phyloP scores from a whole-genome alignment of 2,329 filamentous ascomycete species.

The Fonsecaea multimorphosa region DNA sequence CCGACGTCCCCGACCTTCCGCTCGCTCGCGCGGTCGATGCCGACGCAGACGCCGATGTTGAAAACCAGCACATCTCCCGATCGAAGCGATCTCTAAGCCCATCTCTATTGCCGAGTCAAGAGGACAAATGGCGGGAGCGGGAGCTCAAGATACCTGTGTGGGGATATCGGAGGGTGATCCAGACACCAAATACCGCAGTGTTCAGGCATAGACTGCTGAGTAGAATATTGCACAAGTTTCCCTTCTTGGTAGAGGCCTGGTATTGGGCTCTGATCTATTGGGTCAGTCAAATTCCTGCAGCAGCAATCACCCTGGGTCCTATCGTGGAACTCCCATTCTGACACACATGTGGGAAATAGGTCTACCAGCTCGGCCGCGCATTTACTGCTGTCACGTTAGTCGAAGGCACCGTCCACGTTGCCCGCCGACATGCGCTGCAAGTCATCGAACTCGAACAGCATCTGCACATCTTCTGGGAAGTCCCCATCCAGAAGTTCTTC shows the following conservation, averaged over 20 bases:
- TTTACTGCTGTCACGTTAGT: constrained; percentile 73
- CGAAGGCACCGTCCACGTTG: constrained; percentile 70
- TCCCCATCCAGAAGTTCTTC: constrained; percentile 65
- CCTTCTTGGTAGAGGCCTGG: constrained; percentile 76
- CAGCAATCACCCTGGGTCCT: neutral
- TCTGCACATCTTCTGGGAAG: constrained; percentile 70
- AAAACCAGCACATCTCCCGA: constrained; percentile 27
- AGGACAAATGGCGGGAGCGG: constrained; percentile 59
- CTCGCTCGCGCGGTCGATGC: constrained; percentile 19
- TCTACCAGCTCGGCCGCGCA: constrained; percentile 75
- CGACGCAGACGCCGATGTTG: constrained; percentile 27
- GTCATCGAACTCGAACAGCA: constrained; percentile 70
- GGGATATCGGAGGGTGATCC: constrained; percentile 55
- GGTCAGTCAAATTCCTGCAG: constrained; percentile 66
- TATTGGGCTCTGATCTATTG: constrained; percentile 80
- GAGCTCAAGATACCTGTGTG: constrained; percentile 51
- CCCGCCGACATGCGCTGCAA: constrained; percentile 71
- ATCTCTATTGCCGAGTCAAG: constrained; percentile 49
- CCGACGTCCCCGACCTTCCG: constrained; percentile 13
- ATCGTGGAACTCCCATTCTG: neutral
- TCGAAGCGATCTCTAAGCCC: constrained; percentile 47
- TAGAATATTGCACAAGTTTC: constrained; percentile 68
- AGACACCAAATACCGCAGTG: constrained; percentile 66
- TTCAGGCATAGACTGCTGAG: constrained; percentile 67
- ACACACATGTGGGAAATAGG: constrained; percentile 50